Evolutionary conservation across 768 basidiomycete genomes (phyloP).

Genomic region (Lentinula lateritia): DNA sequence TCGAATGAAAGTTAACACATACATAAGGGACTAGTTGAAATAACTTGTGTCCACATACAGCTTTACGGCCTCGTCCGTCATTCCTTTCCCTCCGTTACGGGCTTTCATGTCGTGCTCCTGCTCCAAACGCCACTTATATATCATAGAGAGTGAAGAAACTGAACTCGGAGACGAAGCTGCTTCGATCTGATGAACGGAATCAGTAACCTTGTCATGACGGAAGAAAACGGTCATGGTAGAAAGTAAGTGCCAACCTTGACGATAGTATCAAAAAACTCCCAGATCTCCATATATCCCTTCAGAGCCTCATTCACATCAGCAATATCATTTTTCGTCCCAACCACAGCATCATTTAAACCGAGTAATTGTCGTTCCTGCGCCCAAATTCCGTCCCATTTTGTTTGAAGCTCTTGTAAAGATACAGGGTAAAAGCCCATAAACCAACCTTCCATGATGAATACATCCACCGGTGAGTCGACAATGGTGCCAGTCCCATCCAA

Average conservation of each 20-base stretch:
- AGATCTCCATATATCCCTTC: slow-evolving; percentile 56
- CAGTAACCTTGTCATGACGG: background rate
- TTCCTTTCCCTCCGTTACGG: slow-evolving; percentile 78
- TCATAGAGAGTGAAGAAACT: slow-evolving; percentile 37
- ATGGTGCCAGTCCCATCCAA: slow-evolving; percentile 32
- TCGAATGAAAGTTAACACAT: background rate
- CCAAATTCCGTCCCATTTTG: slow-evolving; percentile 47
- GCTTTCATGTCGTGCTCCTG: slow-evolving; percentile 91
- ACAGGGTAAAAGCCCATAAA: slow-evolving; percentile 83
- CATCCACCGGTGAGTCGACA: slow-evolving; percentile 48
- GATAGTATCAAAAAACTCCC: slow-evolving; percentile 67
- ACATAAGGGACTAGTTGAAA: background rate
- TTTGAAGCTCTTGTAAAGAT: slow-evolving; percentile 39
- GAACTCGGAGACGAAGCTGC: slow-evolving; percentile 19
- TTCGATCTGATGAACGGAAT: slow-evolving; percentile 20
- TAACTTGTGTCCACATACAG: slow-evolving; percentile 29
- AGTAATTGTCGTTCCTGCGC: slow-evolving; percentile 29
- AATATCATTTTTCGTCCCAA: slow-evolving; percentile 48
- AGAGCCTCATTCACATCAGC: slow-evolving; percentile 60
- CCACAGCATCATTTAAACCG: slow-evolving; percentile 27
- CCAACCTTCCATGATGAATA: slow-evolving; percentile 96
- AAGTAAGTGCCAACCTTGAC: slow-evolving; percentile 56
- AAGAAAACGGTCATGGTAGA: background rate
- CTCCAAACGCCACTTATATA: slow-evolving; percentile 86
- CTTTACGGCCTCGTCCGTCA: slow-evolving; percentile 75